Evolutionary conservation across 2,329 filamentous ascomycete genomes (phyloP).

Genomic region (Fusarium sp.): DNA sequence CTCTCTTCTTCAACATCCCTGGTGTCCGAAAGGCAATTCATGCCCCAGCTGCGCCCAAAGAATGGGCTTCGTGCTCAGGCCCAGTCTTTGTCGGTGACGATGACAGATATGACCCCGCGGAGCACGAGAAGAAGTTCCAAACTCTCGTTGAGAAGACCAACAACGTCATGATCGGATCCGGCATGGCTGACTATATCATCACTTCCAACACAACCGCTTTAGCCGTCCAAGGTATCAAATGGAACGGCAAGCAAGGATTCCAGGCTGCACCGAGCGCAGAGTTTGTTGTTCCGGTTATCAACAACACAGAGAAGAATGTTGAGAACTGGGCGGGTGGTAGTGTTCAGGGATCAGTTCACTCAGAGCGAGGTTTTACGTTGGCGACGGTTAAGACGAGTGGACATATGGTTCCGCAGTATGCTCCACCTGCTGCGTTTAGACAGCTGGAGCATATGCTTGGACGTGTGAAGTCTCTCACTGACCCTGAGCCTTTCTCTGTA

Average conservation of each 20-base stretch:
- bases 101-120: background rate
- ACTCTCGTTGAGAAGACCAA: constrained; percentile 17
- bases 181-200: constrained; percentile 21
- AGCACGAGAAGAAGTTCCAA: constrained; percentile 20
- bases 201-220: constrained; percentile 15
- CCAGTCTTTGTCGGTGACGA: constrained; percentile 3
- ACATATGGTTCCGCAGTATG: constrained; percentile 26
- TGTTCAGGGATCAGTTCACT: constrained; percentile 10
- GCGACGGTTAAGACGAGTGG: constrained; percentile 22
- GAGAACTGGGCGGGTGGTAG: constrained; percentile 23
- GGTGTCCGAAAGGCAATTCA: constrained; percentile 19
- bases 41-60: background rate
- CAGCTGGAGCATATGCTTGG: constrained; percentile 22
- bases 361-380: constrained; percentile 7
- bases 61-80: constrained; percentile 7
- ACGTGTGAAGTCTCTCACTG: constrained; percentile 9
- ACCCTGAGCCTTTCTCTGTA: constrained; percentile 3
- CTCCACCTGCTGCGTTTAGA: constrained; percentile 14
- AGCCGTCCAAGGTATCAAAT: background rate
- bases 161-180: constrained; percentile 20
- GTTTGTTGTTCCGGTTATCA: constrained; percentile 13
- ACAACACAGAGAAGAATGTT: constrained; percentile 11
- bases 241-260: constrained; percentile 22
- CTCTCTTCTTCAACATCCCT: constrained; percentile 5
- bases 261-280: constrained; percentile 1